Percentiles rank a stretch among this genome's conserved stretches.
Conservation (phyloP, 2,329 filamentous ascomycete genomes). For the Volutella citrinella region DNA sequence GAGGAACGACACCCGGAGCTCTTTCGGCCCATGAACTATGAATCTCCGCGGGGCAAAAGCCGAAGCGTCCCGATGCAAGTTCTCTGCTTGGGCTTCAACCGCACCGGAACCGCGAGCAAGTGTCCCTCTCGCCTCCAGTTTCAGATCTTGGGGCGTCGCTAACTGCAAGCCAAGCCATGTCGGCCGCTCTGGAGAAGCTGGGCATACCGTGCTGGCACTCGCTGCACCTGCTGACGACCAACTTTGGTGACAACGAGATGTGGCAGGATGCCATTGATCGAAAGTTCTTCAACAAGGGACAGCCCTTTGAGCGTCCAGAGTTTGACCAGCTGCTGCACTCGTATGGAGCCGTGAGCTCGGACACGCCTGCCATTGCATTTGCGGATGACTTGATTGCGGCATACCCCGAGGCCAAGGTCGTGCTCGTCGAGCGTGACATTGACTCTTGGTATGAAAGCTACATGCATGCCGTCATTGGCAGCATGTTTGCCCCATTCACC, state of each 20-base stretch:
- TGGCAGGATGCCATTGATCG: constrained; percentile 19
- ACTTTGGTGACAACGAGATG: constrained; percentile 19
- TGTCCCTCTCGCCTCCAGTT: background rate
- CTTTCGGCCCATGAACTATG: constrained; percentile 14
- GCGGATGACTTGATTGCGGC: constrained; percentile 7
- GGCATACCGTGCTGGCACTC: constrained; percentile 18
- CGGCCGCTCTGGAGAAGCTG: constrained; percentile 13
- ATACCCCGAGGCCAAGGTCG: constrained; percentile 9
- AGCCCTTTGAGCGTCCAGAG: constrained; percentile 12
- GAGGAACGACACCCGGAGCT: constrained; percentile 17
- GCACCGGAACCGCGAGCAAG: constrained; percentile 20
- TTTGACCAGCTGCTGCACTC: constrained; percentile 18
- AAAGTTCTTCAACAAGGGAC: constrained; percentile 14
- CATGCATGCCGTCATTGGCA: constrained; percentile 7
- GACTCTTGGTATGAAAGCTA: constrained; percentile 9
- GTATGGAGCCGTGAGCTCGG: constrained; percentile 34
- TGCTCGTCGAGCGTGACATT: constrained; percentile 6
- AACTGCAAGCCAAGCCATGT: too few species aligned
- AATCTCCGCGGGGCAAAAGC: constrained; percentile 14
- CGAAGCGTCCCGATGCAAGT: constrained; percentile 18
- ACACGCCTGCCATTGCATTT: constrained; percentile 33
- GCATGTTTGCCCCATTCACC: constrained; percentile 4
- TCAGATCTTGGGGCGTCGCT: too few species aligned
- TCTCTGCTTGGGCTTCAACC: constrained; percentile 16
- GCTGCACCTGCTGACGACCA: constrained; percentile 12